Conservation (phyloP, 805 yeast genomes). For the Ogataea ramenticola region DNA sequence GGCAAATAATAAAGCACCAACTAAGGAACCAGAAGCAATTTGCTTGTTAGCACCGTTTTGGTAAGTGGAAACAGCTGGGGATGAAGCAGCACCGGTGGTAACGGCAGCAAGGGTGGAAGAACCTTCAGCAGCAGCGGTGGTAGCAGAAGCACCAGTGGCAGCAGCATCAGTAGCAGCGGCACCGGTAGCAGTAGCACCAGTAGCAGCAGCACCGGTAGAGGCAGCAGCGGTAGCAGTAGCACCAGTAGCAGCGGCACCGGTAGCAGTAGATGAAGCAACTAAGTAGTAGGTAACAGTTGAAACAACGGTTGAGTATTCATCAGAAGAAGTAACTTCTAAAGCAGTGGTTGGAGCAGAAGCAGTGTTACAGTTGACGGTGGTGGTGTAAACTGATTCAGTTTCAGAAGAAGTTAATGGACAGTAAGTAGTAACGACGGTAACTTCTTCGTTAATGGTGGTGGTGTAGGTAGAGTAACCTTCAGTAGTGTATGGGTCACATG, state of each 20-base stretch:
- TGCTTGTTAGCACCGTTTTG: slow-evolving; percentile 14
- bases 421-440: slow-evolving; percentile 12
- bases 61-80: slow-evolving; percentile 3
- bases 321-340: slow-evolving; percentile 1
- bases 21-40: slow-evolving; percentile 14
- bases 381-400: slow-evolving; percentile 1
- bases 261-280: slow-evolving; percentile 2
- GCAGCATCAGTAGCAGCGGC: slow-evolving; percentile 3
- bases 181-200: slow-evolving; percentile 2
- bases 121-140: slow-evolving; percentile 4
- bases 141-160: slow-evolving; percentile 3
- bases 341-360: slow-evolving; percentile 2
- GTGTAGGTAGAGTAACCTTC: slow-evolving; percentile 3
- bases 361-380: slow-evolving; percentile 2
- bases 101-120: slow-evolving; percentile 8
- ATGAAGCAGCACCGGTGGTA: slow-evolving; percentile 9
- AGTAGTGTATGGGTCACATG: slow-evolving; percentile 2
- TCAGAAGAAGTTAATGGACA: slow-evolving; percentile 3
- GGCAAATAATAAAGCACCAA: slow-evolving; percentile 15
- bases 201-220: too few species aligned
- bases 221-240: slow-evolving; percentile 1
- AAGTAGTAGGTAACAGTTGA: slow-evolving; percentile 2
- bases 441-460: slow-evolving; percentile 3
- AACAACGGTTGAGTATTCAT: neutral
- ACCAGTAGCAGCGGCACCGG: slow-evolving; percentile 5